Percentiles rank a stretch among this genome's conserved stretches.
These are phyloP conservation scores for Stemphylium vesicarium DNA, from an alignment of 2,329 filamentous ascomycete species.

Conservation along the genomic window DNA sequence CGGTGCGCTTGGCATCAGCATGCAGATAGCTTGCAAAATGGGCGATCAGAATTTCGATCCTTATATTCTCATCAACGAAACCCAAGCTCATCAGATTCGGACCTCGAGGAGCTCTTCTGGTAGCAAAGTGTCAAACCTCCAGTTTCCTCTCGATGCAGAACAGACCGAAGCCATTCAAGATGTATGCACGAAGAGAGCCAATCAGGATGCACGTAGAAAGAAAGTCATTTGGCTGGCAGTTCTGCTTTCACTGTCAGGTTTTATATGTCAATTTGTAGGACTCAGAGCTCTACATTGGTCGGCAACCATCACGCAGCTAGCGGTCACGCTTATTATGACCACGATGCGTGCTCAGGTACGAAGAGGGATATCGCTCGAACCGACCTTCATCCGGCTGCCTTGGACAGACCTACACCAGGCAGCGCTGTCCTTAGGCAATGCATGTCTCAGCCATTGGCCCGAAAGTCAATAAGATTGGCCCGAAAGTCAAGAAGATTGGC, in stretches of 20 bases:
- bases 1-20: fast-evolving
- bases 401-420: not conserved
- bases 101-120: not conserved
- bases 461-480: too few relatives aligned
- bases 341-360: constrained; percentile 2
- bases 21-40: not conserved
- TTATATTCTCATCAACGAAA: not conserved
- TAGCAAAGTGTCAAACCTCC: too few relatives aligned
- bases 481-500: too few relatives aligned
- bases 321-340: constrained; percentile 4
- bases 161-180: too few relatives aligned
- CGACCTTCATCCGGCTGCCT: not conserved
- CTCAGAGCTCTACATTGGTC: constrained; percentile 17
- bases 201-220: not conserved
- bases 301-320: constrained; percentile 11
- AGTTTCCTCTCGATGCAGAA: too few relatives aligned
- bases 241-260: not conserved
- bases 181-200: too few relatives aligned
- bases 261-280: constrained; percentile 17
- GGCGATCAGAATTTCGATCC: not conserved
- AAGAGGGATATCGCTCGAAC: not conserved
- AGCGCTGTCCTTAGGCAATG: too few relatives aligned
- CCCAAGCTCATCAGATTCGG: not conserved
- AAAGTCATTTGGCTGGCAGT: not conserved
- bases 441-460: too few relatives aligned